These are phyloP conservation scores for Fusarium coicis DNA, from an alignment of 2,329 filamentous ascomycete species.

Conservation along the genomic window DNA sequence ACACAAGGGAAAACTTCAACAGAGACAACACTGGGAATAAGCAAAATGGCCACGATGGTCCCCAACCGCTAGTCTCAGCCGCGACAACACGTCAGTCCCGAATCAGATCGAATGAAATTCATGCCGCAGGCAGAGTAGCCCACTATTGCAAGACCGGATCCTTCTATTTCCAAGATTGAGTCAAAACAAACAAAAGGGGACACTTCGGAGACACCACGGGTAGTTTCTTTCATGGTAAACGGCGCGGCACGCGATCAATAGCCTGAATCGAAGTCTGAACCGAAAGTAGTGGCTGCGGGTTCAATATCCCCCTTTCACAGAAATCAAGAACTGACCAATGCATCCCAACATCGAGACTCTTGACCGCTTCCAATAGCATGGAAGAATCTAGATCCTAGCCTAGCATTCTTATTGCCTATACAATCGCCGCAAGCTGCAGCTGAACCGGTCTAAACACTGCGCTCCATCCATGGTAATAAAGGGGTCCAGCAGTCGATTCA, in stretches of 20 bases:
- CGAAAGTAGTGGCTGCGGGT: neutral
- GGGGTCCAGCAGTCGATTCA: constrained; percentile 5
- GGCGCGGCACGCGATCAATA: constrained; percentile 40
- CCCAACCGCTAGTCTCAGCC: constrained; percentile 6
- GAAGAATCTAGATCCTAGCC: neutral
- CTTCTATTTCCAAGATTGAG: neutral
- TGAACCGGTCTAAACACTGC: constrained; percentile 1
- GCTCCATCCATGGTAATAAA: neutral
- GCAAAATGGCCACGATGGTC: constrained; percentile 2
- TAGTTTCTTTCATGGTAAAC: neutral
- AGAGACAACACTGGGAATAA: constrained; percentile 13
- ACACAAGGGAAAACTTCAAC: constrained; percentile 25
- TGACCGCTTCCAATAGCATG: constrained; percentile 5
- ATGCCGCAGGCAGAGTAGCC: constrained; percentile 6
- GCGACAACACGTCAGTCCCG: neutral
- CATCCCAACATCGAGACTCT: neutral
- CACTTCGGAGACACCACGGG: constrained; percentile 1
- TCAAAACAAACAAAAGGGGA: constrained; percentile 3
- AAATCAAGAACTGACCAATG: neutral
- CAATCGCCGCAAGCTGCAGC: neutral
- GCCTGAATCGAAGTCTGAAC: constrained; percentile 11
- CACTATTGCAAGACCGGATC: constrained; percentile 23
- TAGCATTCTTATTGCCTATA: constrained; percentile 3
- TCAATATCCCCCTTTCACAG: constrained; percentile 15
- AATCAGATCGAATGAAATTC: neutral